Evolutionary conservation across 2,329 filamentous ascomycete species (phyloP), one percentile per base, ranked within the genome.

Genomic region (Cadophora sp.): DNA sequence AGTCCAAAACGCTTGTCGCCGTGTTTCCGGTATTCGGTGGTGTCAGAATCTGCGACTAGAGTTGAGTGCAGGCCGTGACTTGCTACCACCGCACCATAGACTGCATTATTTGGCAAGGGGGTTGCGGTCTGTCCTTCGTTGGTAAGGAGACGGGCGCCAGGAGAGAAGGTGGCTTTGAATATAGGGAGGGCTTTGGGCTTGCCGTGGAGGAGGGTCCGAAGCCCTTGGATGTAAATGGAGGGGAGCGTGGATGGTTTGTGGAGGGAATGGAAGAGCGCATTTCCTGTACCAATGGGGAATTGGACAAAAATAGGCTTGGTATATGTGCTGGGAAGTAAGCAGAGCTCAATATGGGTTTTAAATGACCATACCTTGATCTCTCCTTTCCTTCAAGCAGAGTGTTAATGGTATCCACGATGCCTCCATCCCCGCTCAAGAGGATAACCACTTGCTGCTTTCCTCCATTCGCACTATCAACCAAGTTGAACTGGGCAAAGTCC

Each of bases 41-140:
- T 97, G 79, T 98, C 95, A 79, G 92, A 96, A 81, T 97, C 94
- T 74, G 92, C 94, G 26, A 98, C 93, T 3, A 98, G 85, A 51
- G 91, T 89, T 34, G 94, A 92, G 76, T 98, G 95, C 76, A 98
- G 89, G 24, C 92, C 95, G 86, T 97, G 97, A 78, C 92, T 96
- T 55, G 90, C 91, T 1, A 98, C 94, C 26, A 97, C 93, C 27
- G 91, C 91, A 29, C 93, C 94, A 74, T 91, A 86, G 27, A 91
- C 81, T 64, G 66, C 61, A 55, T 74, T 69, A 7, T 74, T 71
- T 1, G 61, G 56, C 7, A 78, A 66, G 0, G 73, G 71, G 2
- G 71, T 75, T 8, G 73, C 71, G 0, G 68, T 74, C 31, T 72
- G 74, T 8, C 71, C 74, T 71, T 78, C 75, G 11, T 76, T 72